These are phyloP conservation scores for Oxyria digyna DNA, from an alignment of 148 eudicot species.

Conservation along the genomic window DNA sequence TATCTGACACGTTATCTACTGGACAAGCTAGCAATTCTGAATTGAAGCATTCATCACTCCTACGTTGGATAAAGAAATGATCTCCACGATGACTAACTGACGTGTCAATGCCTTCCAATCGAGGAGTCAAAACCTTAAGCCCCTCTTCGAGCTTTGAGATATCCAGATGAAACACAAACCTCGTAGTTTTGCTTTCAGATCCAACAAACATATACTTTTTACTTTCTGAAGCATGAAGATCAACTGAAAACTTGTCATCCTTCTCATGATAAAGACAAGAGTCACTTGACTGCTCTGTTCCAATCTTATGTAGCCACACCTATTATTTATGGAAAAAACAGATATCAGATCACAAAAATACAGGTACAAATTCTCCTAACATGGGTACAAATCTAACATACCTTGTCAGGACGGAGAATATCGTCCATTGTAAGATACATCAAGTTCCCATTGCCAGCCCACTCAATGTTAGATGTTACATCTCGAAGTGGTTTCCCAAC, in stretches of 20 bases:
- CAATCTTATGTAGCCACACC: conserved; percentile 87
- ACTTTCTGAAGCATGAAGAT: conserved; percentile 70
- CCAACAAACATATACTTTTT: conserved; percentile 63
- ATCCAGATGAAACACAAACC: conserved; percentile 63
- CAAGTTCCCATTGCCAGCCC: conserved; percentile 84
- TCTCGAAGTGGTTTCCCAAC: conserved; percentile 61
- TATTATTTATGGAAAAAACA: conserved; percentile 9
- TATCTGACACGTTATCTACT: conserved; percentile 47
- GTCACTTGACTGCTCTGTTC: conserved; percentile 57
- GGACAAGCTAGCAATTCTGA: conserved; percentile 91
- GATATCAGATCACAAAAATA: neutral
- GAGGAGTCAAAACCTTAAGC: conserved; percentile 63
- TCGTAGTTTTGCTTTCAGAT: conserved; percentile 75
- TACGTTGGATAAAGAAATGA: conserved; percentile 66
- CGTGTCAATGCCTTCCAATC: conserved; percentile 65
- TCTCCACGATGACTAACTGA: conserved; percentile 77
- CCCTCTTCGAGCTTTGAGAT: conserved; percentile 40
- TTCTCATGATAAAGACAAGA: conserved; percentile 76
- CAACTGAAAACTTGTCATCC: conserved; percentile 69
- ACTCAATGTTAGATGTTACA: conserved; percentile 51
- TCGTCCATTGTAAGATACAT: conserved; percentile 74
- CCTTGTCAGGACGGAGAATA: conserved; percentile 84
- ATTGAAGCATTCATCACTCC: conserved; percentile 73
- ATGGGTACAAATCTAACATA: conserved; percentile 11
- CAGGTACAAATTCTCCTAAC: neutral